Conservation (phyloP, 169 alveolate species). For the Cystoisospora suis region DNA sequence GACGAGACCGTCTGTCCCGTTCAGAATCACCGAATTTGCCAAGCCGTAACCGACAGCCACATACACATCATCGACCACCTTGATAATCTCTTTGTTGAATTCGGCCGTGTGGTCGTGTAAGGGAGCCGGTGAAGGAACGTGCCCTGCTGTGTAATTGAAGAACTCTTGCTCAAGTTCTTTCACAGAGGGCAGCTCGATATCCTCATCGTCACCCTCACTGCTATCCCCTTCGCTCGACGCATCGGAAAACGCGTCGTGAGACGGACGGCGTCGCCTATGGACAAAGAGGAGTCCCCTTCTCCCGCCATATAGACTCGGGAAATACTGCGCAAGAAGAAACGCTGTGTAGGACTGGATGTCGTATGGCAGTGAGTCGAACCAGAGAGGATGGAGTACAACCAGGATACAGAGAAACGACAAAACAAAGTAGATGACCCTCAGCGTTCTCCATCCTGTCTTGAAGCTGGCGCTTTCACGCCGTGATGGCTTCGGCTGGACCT, state of each 20-base stretch:
- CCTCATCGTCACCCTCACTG: background rate
- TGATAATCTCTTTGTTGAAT: constrained; percentile 29
- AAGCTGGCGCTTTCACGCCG: background rate
- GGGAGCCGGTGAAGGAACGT: constrained; percentile 18
- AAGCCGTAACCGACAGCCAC: constrained; percentile 56
- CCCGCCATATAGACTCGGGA: background rate
- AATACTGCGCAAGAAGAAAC: background rate
- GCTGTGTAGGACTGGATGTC: background rate
- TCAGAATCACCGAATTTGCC: constrained; percentile 45
- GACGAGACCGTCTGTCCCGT: constrained; percentile 34
- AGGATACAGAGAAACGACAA: background rate
- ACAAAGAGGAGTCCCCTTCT: too few species aligned
- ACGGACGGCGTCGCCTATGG: too few species aligned
- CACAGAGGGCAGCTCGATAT: background rate
- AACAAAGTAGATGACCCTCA: background rate
- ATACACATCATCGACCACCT: constrained; percentile 22
- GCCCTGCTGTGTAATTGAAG: background rate
- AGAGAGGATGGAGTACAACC: background rate
- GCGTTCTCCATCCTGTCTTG: background rate
- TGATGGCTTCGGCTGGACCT: too few species aligned
- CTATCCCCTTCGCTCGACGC: background rate
- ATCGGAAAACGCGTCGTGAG: background rate
- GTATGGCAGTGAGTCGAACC: background rate
- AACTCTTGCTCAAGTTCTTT: constrained; percentile 14
- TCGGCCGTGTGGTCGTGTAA: constrained; percentile 40